Conservation (phyloP, 2,329 filamentous ascomycete species). For the Mycocentrospora acerina region DNA sequence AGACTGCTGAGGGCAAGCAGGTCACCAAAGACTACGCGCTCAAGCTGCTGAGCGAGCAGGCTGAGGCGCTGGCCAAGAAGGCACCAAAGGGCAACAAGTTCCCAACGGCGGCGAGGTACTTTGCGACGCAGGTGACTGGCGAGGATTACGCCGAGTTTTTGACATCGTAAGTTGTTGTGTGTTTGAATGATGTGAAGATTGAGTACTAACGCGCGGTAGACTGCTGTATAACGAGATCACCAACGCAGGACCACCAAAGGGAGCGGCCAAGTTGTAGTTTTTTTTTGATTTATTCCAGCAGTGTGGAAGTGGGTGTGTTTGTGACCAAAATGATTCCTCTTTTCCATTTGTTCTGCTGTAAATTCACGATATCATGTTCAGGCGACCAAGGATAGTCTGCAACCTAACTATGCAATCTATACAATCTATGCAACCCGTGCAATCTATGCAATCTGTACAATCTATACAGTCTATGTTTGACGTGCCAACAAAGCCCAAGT, state of each 20-base stretch:
- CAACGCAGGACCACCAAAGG: conserved; percentile 65
- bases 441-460: no score
- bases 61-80: conserved; percentile 71
- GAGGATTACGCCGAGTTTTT: conserved; percentile 98
- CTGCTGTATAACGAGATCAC: conserved; percentile 89
- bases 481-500: no score
- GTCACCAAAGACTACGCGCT: conserved; percentile 92
- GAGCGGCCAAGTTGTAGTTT: conserved; percentile 50
- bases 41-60: conserved; percentile 81
- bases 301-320: no score
- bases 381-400: no score
- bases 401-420: no score
- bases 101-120: conserved; percentile 87
- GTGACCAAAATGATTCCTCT: no score
- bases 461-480: no score
- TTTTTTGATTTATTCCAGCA: no score
- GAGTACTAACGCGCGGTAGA: conserved; percentile 47
- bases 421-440: no score
- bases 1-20: conserved; percentile 83
- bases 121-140: conserved; percentile 87
- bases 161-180: conserved; percentile 64
- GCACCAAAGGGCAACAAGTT: conserved; percentile 89
- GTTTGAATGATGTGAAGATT: conserved; percentile 1
- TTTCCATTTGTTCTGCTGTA: no score
- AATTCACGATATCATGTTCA: no score